Conservation (phyloP, 208 protist species). For the Trypanosoma brucei region DNA sequence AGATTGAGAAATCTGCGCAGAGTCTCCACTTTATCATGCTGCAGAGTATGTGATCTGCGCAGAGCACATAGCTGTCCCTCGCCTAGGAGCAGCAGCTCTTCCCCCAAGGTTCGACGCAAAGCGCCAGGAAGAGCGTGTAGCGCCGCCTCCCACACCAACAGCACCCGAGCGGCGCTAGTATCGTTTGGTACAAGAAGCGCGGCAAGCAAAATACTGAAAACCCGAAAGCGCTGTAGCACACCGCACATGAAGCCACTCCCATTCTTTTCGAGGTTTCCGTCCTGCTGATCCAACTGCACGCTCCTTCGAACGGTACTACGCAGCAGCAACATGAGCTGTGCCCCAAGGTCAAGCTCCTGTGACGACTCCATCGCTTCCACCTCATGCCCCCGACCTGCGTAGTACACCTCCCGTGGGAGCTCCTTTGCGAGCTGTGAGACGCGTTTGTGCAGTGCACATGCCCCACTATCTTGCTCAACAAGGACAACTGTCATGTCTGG, state of each 20-base stretch:
- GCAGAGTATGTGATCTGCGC: not conserved
- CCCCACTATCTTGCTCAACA: not conserved
- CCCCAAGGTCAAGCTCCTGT: slow-evolving; percentile 10
- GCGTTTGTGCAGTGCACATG: not conserved
- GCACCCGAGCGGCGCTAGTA: slow-evolving; percentile 15
- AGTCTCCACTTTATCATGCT: not conserved
- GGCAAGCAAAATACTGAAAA: slow-evolving; percentile 18
- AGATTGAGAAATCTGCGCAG: slow-evolving; percentile 20
- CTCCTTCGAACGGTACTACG: slow-evolving; percentile 6
- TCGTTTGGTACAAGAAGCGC: slow-evolving; percentile 22
- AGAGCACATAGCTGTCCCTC: slow-evolving; percentile 12
- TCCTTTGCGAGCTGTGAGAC: slow-evolving; percentile 10
- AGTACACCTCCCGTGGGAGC: slow-evolving; percentile 14
- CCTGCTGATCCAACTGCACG: not conserved
- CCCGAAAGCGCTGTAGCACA: slow-evolving; percentile 5
- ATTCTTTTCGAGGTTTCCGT: not conserved
- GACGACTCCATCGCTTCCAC: not conserved
- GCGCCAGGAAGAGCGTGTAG: slow-evolving; percentile 6
- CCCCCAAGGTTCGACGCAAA: slow-evolving; percentile 3
- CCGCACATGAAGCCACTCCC: not conserved
- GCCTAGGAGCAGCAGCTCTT: slow-evolving; percentile 15
- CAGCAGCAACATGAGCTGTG: slow-evolving; percentile 15
- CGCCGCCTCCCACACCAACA: slow-evolving; percentile 22
- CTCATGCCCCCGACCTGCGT: not conserved
- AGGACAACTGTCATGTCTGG: slow-evolving; percentile 17